phyloP scores from a whole-genome alignment of 2,329 filamentous ascomycete species.

The Zymoseptoria brevis region DNA sequence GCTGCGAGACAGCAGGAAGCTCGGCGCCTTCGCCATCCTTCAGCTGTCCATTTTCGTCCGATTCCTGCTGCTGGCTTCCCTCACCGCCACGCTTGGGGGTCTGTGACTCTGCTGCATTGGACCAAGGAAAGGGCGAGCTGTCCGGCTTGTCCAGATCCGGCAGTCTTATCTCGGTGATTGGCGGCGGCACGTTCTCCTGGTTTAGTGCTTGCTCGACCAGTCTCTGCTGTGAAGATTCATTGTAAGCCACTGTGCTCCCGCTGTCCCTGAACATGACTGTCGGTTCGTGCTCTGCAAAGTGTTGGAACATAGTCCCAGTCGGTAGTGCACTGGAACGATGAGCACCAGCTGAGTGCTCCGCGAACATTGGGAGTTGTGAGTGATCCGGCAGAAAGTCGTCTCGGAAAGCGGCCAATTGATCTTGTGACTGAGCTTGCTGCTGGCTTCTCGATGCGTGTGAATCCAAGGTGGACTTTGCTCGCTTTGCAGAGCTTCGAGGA shows the following conservation, averaged over 20 bases:
- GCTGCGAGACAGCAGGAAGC: neutral
- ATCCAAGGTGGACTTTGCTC: slow-evolving; percentile 16
- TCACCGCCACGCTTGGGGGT: slow-evolving; percentile 16
- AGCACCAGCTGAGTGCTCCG: slow-evolving; percentile 14
- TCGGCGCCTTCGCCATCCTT: neutral
- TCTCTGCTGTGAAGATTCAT: slow-evolving; percentile 34
- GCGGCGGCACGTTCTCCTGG: slow-evolving; percentile 12
- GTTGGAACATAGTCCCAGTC: slow-evolving; percentile 26
- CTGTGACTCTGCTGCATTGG: slow-evolving; percentile 10
- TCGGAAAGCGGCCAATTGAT: slow-evolving; percentile 9
- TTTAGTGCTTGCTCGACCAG: slow-evolving; percentile 31
- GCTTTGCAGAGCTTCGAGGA: slow-evolving; percentile 7
- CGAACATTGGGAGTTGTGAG: slow-evolving; percentile 14
- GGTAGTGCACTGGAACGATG: slow-evolving; percentile 22
- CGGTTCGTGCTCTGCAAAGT: slow-evolving; percentile 35
- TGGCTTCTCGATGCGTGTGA: slow-evolving; percentile 13
- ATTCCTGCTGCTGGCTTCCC: neutral
- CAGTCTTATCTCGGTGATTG: neutral
- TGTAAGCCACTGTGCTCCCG: slow-evolving; percentile 38
- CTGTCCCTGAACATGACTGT: slow-evolving; percentile 33
- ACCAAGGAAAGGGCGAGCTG: slow-evolving; percentile 23
- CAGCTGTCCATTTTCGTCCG: neutral
- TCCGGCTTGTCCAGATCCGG: slow-evolving; percentile 7
- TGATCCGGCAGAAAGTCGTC: slow-evolving; percentile 9
- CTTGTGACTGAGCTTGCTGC: neutral